Conservation (phyloP, 1,139 yeast species). For the Geotrichum citri-aurantii region DNA sequence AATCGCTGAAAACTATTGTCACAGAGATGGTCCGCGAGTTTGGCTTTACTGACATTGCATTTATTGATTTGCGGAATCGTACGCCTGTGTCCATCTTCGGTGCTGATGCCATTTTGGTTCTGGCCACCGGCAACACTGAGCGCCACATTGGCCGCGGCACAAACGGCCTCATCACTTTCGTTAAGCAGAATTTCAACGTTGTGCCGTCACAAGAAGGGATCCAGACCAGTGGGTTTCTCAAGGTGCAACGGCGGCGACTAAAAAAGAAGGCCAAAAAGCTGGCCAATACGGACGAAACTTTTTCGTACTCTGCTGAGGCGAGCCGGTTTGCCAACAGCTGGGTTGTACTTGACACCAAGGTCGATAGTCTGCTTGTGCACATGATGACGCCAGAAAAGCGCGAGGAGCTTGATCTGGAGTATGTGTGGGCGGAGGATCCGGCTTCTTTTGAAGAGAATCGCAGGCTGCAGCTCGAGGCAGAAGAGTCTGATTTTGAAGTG, state of each 20-base stretch:
- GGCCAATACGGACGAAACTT: conserved; percentile 24
- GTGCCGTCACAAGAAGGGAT: conserved; percentile 67
- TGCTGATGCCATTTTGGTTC: conserved; percentile 44
- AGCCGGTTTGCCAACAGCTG: conserved; percentile 51
- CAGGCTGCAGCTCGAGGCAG: conserved; percentile 10
- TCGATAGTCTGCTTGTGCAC: conserved; percentile 63
- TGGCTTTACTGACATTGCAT: conserved; percentile 55
- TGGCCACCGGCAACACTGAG: conserved; percentile 74
- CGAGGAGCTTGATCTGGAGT: conserved; percentile 60
- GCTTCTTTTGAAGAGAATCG: conserved; percentile 28
- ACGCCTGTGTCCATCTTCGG: conserved; percentile 45
- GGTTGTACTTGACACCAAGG: conserved; percentile 69
- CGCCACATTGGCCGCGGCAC: conserved; percentile 74
- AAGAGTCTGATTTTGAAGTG: not conserved
- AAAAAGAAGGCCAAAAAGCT: conserved; percentile 49
- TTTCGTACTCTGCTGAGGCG: conserved; percentile 26
- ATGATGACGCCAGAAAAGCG: conserved; percentile 67
- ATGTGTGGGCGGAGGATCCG: conserved; percentile 48
- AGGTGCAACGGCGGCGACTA: conserved; percentile 58
- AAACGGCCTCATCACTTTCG: conserved; percentile 45
- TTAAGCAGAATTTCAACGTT: conserved; percentile 42
- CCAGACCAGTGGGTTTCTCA: conserved; percentile 52
- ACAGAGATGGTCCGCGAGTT: conserved; percentile 49
- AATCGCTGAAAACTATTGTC: conserved; percentile 43
- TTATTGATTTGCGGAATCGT: conserved; percentile 53